Base-by-base conservation (phyloP, 208 protist species). In the Leishmania aethiopica region DNA sequence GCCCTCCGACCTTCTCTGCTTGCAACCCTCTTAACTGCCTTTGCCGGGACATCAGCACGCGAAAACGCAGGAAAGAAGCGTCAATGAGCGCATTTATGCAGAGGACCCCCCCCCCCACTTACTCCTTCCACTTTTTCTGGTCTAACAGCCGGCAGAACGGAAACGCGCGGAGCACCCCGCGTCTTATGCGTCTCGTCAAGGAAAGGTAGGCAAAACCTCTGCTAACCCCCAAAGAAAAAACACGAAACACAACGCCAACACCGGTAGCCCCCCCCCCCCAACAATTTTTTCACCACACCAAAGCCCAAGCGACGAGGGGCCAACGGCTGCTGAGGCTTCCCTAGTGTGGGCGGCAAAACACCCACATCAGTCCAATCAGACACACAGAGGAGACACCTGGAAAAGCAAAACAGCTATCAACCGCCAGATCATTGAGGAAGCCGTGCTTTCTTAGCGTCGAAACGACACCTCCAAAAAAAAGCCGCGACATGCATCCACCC, bases 341-440 rank as follows among this genome's bases (percentile, higher is more conserved):
- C 15, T 0, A 22, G 15, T 10, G 17, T 10, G 4, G 15, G 15
- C 3, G 0, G 0, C 10, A 17, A 55, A 17, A 55, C 2, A 0
- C 51, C 51, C 10, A 55, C 51, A 55, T 13, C 1, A 55, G 17
- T 2, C 51, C 11, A 55, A 55, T 55, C 51, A 55, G 11, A 55
- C 10, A 55, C 17, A 55, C 15, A 55, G 15, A 22, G 17, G 51
- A 22, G 5, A 55, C 0, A 49, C 51, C 4, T 6, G 15, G 2
- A 22, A 22, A 55, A 0, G 15, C 17, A 55, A 55, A 55, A 55
- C 10, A 22, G 51, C 51, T 22, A 22, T 22, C 17, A 0, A 13
- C 15, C 51, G 51, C 13, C 15, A 55, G 15, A 3, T 22, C 17
- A 22, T 0, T 22, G 10, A 22, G 51, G 1, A 55, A 55, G 51